phyloP scores from a whole-genome alignment of 768 basidiomycete species.

The Daedaleopsis sinensis region DNA sequence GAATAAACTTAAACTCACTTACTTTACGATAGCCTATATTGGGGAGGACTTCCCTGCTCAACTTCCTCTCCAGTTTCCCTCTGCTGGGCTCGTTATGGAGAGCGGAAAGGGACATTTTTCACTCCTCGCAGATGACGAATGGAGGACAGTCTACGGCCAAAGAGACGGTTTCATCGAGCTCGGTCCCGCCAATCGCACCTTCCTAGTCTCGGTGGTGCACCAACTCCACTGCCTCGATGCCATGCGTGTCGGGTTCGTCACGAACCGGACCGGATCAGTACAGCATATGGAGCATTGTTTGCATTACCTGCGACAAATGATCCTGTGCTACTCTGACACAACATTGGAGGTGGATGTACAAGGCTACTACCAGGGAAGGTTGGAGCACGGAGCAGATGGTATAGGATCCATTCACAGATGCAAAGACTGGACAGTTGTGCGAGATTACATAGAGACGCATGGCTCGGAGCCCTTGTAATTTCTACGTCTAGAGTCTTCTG shows the following conservation, averaged over 20 bases:
- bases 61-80: constrained; percentile 34
- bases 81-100: constrained; percentile 32
- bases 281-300: constrained; percentile 32
- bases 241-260: constrained; percentile 26
- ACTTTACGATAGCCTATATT: too few relatives aligned
- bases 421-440: constrained; percentile 27
- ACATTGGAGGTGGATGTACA: constrained; percentile 28
- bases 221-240: constrained; percentile 34
- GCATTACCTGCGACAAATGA: constrained; percentile 29
- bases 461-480: too few relatives aligned
- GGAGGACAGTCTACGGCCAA: constrained; percentile 35
- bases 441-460: too few relatives aligned
- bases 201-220: constrained; percentile 30
- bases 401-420: constrained; percentile 20
- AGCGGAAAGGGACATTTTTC: constrained; percentile 32
- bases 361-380: constrained; percentile 1
- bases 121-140: constrained; percentile 38
- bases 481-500: too few relatives aligned
- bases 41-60: constrained; percentile 32
- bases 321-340: constrained; percentile 32
- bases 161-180: constrained; percentile 15
- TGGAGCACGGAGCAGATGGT: constrained; percentile 14
- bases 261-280: constrained; percentile 13
- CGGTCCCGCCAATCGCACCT: constrained; percentile 18
- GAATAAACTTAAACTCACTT: too few relatives aligned